A percentile compares a stretch with the other conserved stretches of the same genome.
phyloP scores from a whole-genome alignment of 495 filamentous ascomycete genomes.

The Neurospora pannonica region DNA sequence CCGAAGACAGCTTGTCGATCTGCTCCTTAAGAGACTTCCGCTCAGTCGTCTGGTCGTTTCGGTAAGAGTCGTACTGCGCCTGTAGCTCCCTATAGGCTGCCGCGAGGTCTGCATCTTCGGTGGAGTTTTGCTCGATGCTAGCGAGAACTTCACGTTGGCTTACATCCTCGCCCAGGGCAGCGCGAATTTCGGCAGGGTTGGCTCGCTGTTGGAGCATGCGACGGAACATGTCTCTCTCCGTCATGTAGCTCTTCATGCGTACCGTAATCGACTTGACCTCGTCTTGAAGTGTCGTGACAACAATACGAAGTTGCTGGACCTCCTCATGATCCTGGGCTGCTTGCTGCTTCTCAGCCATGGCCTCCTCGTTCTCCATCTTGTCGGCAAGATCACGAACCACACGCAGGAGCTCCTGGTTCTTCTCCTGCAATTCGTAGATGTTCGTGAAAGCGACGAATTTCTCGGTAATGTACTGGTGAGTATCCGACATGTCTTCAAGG shows the following conservation, averaged over 20 bases:
- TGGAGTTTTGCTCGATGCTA: conserved; percentile 39
- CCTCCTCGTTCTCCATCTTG: conserved; percentile 86
- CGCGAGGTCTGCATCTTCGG: conserved; percentile 30
- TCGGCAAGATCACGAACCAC: conserved; percentile 75
- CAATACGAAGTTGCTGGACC: conserved; percentile 55
- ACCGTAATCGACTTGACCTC: conserved; percentile 71
- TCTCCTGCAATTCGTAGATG: conserved; percentile 74
- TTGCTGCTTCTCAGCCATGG: conserved; percentile 55
- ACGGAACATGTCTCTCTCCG: conserved; percentile 94
- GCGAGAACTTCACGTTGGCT: conserved; percentile 36
- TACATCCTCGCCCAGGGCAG: conserved; percentile 50
- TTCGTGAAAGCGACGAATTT: conserved; percentile 75
- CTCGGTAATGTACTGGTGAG: conserved; percentile 77
- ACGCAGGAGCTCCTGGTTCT: conserved; percentile 74
- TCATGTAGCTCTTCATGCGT: conserved; percentile 82
- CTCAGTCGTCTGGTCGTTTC: conserved; percentile 72
- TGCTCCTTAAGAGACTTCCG: conserved; percentile 77
- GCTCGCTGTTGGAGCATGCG: conserved; percentile 74
- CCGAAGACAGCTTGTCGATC: conserved; percentile 66
- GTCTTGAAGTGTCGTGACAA: conserved; percentile 49
- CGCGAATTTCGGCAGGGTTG: conserved; percentile 48
- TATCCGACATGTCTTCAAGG: conserved; percentile 64
- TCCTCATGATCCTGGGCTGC: conserved; percentile 65
- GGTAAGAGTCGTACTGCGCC: conserved; percentile 79
- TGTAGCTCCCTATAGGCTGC: conserved; percentile 70